Evolutionary conservation across 306 rosid species (phyloP).

Genomic region (Rubus parviflorus): DNA sequence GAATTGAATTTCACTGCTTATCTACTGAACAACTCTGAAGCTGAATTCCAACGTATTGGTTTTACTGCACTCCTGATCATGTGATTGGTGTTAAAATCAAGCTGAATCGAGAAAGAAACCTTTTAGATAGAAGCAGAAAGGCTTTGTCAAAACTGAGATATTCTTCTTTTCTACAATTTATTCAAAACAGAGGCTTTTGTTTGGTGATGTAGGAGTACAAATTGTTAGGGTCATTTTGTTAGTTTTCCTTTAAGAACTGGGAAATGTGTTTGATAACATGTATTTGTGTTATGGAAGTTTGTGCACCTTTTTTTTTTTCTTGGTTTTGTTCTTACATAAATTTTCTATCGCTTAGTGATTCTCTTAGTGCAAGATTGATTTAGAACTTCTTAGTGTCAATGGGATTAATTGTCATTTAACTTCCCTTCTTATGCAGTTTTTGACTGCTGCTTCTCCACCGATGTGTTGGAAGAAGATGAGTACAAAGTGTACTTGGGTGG

Average conservation of each 20-base stretch:
- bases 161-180: neutral
- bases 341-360: neutral
- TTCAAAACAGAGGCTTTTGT: neutral
- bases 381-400: neutral
- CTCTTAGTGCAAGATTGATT: neutral
- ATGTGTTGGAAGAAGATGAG: slow-evolving; percentile 83
- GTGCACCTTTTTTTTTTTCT: neutral
- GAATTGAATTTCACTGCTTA: slow-evolving; percentile 3
- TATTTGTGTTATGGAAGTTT: neutral
- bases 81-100: neutral
- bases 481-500: slow-evolving; percentile 83
- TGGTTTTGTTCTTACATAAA: too few species aligned
- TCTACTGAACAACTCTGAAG: neutral
- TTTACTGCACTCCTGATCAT: neutral
- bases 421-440: slow-evolving; percentile 52
- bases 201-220: neutral
- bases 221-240: neutral
- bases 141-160: slow-evolving; percentile 4
- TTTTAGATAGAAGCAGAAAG: neutral
- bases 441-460: slow-evolving; percentile 96
- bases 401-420: slow-evolving; percentile 1
- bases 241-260: neutral
- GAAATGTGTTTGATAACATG: neutral
- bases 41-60: neutral
- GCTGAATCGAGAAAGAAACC: neutral